Percentiles rank a stretch among this genome's conserved stretches.
phyloP scores from a whole-genome alignment of 192 early-diverging fungal species.

The Allomyces arbusculus region DNA sequence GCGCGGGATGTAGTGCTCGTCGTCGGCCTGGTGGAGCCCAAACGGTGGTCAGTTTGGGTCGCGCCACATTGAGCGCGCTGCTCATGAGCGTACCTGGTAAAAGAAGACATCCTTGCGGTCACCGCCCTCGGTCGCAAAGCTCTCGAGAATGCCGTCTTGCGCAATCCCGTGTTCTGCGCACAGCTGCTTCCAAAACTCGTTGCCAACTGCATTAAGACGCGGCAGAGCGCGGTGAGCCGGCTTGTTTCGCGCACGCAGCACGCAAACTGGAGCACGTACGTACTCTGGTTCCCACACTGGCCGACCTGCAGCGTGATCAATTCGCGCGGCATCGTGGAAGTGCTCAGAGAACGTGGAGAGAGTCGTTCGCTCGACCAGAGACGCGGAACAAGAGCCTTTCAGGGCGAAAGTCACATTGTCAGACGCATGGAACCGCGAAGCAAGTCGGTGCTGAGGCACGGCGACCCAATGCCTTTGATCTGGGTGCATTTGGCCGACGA shows the following conservation, averaged over 20 bases:
- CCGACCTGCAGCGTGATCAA: conserved; percentile 92
- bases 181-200: conserved; percentile 84
- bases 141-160: conserved; percentile 78
- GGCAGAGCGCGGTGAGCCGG: not conserved
- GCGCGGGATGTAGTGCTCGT: conserved; percentile 94
- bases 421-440: too few species aligned
- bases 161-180: conserved; percentile 91
- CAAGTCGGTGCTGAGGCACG: too few species aligned
- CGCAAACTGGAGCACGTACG: not conserved
- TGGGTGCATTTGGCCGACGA: too few species aligned
- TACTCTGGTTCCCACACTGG: conserved; percentile 96
- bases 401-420: too few species aligned
- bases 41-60: not conserved
- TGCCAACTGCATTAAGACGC: conserved; percentile 44
- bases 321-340: conserved; percentile 53
- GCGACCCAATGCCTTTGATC: too few species aligned
- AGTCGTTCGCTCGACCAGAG: too few species aligned
- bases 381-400: too few species aligned
- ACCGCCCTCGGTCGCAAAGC: conserved; percentile 66
- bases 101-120: conserved; percentile 98
- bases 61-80: not conserved
- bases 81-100: conserved; percentile 48
- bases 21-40: conserved; percentile 51
- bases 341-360: too few species aligned
- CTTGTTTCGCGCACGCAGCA: not conserved